These are phyloP conservation scores for Stereum hirsutum DNA, from an alignment of 1,284 basidiomycete genomes.

Conservation along the genomic window DNA sequence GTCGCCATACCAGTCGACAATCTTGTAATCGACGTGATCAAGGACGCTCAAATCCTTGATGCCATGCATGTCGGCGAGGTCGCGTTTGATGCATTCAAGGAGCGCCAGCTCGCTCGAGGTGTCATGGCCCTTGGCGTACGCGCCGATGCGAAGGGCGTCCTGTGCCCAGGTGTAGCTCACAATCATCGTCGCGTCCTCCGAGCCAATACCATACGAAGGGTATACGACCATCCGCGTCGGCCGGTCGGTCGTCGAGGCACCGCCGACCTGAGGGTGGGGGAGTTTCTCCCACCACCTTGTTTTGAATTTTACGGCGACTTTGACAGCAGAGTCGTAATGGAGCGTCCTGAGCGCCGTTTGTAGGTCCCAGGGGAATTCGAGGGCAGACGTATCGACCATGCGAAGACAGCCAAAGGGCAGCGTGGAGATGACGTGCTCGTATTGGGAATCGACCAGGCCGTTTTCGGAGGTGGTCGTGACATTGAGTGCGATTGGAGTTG, in stretches of 20 bases:
- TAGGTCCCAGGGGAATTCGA: constrained; percentile 13
- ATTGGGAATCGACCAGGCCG: constrained; percentile 7
- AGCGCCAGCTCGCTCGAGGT: neutral
- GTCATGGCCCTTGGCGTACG: neutral
- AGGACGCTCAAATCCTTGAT: neutral
- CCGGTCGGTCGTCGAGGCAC: constrained; percentile 19
- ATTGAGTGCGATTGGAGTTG: neutral
- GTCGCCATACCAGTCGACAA: neutral
- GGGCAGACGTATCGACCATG: constrained; percentile 16
- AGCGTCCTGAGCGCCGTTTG: constrained; percentile 20
- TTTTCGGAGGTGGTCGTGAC: neutral
- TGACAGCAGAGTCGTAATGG: constrained; percentile 20
- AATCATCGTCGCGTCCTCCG: constrained; percentile 8
- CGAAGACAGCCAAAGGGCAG: constrained; percentile 18
- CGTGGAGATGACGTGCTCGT: constrained; percentile 22
- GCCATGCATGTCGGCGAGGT: neutral
- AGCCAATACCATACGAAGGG: constrained; percentile 16
- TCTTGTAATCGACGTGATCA: neutral
- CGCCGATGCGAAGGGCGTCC: neutral
- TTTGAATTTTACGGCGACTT: constrained; percentile 24
- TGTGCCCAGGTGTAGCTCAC: constrained; percentile 14
- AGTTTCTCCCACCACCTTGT: constrained; percentile 22
- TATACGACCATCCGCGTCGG: constrained; percentile 22
- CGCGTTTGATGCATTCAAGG: neutral
- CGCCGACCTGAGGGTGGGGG: constrained; percentile 12